phyloP scores from a whole-genome alignment of 2,329 filamentous ascomycete species.

The Thermothelomyces thermophilus region DNA sequence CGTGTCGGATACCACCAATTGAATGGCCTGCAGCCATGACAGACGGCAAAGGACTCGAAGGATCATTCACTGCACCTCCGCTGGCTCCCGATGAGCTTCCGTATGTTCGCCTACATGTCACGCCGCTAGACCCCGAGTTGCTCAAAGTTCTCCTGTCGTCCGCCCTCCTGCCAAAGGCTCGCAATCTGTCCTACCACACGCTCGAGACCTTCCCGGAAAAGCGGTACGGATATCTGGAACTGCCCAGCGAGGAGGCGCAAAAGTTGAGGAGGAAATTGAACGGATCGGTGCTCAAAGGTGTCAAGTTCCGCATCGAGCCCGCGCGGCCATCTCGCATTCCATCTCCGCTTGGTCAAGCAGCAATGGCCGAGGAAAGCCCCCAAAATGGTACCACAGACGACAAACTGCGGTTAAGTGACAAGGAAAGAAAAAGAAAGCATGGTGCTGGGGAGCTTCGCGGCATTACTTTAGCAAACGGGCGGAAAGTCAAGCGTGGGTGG shows the following conservation, averaged over 20 bases:
- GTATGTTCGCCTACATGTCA: constrained; percentile 71
- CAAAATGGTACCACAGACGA: constrained; percentile 29
- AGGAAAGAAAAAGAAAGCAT: constrained; percentile 31
- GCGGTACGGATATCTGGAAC: constrained; percentile 81
- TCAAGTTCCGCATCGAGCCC: constrained; percentile 77
- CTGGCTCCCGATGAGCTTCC: constrained; percentile 14
- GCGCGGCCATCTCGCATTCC: constrained; percentile 59
- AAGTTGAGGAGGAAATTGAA: constrained; percentile 88
- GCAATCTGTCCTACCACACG: constrained; percentile 80
- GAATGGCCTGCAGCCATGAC: constrained; percentile 10
- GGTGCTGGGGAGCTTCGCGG: constrained; percentile 52
- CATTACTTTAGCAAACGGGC: constrained; percentile 62
- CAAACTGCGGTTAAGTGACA: constrained; percentile 26
- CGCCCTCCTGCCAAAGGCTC: constrained; percentile 57
- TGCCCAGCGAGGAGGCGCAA: constrained; percentile 76
- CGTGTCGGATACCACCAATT: not conserved
- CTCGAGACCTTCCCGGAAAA: constrained; percentile 85
- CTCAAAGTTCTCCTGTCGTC: constrained; percentile 65
- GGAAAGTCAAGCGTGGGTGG: constrained; percentile 86
- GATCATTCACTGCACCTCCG: not conserved
- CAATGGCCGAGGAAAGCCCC: constrained; percentile 29
- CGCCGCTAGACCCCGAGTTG: constrained; percentile 72
- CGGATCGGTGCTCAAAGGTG: constrained; percentile 75
- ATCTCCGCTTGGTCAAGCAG: constrained; percentile 20
- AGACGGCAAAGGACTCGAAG: not conserved